A percentile compares a stretch with the other conserved stretches of the same genome.
phyloP scores from a whole-genome alignment of 805 yeast genomes.

The Maudiozyma pseudohumilis region DNA sequence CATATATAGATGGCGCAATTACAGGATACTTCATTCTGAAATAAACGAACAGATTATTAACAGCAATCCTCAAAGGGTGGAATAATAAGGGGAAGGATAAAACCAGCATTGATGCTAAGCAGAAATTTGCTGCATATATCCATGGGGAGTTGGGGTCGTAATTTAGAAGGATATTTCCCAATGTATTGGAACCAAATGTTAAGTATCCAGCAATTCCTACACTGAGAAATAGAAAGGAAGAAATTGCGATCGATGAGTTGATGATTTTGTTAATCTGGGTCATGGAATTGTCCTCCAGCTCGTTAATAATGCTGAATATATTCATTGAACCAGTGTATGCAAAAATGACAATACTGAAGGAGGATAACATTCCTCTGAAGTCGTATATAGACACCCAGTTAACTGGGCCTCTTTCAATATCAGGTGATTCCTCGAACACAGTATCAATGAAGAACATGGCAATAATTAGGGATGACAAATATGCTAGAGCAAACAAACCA shows the following conservation, averaged over 20 bases:
- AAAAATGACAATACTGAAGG: constrained; percentile 66
- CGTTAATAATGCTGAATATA: constrained; percentile 67
- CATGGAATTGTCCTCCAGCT: constrained; percentile 45
- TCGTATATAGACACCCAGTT: constrained; percentile 36
- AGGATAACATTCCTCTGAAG: constrained; percentile 39
- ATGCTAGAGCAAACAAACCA: constrained; percentile 57
- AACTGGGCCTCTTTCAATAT: constrained; percentile 35
- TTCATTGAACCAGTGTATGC: constrained; percentile 80
- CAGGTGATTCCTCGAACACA: constrained; percentile 26
- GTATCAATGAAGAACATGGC: constrained; percentile 41
- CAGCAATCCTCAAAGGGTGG: constrained; percentile 69
- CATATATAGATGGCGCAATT: neutral
- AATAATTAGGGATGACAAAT: constrained; percentile 36
- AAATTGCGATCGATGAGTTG: constrained; percentile 39
- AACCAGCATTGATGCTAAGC: constrained; percentile 63
- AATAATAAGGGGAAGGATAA: constrained; percentile 71
- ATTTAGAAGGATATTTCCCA: constrained; percentile 62
- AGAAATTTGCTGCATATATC: constrained; percentile 45
- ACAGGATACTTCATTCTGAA: constrained; percentile 18
- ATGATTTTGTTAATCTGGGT: constrained; percentile 39
- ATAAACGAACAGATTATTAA: constrained; percentile 55
- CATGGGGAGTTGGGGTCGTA: constrained; percentile 44
- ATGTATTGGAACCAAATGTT: constrained; percentile 56
- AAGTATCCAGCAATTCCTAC: constrained; percentile 65
- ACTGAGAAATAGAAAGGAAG: constrained; percentile 47